A percentile compares a stretch with the other conserved stretches of the same genome.
These are phyloP conservation scores for Lichtheimia ramosa DNA, from an alignment of 371 early-diverging fungal species.

Conservation along the genomic window DNA sequence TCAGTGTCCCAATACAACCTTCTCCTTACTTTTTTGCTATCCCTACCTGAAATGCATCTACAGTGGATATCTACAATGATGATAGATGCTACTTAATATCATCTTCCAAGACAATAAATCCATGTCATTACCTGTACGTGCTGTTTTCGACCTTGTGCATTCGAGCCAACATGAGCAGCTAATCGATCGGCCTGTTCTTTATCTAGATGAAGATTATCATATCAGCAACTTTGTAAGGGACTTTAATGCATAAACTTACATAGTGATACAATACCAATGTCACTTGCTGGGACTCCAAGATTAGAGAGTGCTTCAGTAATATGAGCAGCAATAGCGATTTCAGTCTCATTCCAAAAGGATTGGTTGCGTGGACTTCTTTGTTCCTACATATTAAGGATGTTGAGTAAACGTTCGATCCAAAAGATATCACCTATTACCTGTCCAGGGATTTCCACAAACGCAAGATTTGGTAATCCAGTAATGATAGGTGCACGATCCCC, in stretches of 20 bases:
- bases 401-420: no score
- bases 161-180: conserved; percentile 24
- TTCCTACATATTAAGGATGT: conserved; percentile 21
- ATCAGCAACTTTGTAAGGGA: not conserved
- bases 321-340: conserved; percentile 47
- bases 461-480: conserved; percentile 60
- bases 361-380: conserved; percentile 42
- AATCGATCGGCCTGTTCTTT: conserved; percentile 70
- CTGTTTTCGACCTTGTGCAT: conserved; percentile 14
- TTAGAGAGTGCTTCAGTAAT: conserved; percentile 41
- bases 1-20: no score
- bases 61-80: conserved; percentile 64
- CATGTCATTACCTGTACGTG: conserved; percentile 30
- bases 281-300: conserved; percentile 35
- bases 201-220: conserved; percentile 35
- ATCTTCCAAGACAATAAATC: not conserved
- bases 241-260: conserved; percentile 44
- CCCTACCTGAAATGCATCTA: conserved; percentile 76
- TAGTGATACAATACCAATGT: conserved; percentile 70
- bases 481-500: conserved; percentile 57
- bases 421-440: conserved; percentile 17
- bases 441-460: conserved; percentile 67
- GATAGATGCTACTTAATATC: not conserved
- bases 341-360: conserved; percentile 57
- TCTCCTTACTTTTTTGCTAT: not conserved